Evolutionary conservation across 225 moss, liverwort and hornwort species (phyloP), one percentile per base, ranked within the genome.

Genomic region (Lunularia cruciata): DNA sequence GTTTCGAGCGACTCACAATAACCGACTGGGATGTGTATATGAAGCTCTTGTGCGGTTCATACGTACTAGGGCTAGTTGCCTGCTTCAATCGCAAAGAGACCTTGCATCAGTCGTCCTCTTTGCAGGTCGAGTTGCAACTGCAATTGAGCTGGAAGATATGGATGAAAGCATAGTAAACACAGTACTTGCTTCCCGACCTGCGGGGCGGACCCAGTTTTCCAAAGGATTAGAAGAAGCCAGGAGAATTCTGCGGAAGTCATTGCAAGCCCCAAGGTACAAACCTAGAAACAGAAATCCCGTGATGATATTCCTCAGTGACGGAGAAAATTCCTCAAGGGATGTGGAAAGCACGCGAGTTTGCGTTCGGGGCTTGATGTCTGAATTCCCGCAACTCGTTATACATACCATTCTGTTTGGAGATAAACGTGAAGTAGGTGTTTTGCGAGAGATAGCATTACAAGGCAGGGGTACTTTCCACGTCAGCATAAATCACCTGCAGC

Each of bases 11-110:
- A 53, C 53, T 25, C 53, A 53, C 53, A 53, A 53, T 13, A 53
- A 53, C 53, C 53, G 81, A 30, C 62, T 84, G 16, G 84, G 84
- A 3, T 80, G 80, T 53, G 84, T 81, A 2, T 84, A 74, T 35
- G 84, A 84, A 40, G 80, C 84, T 0, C 72, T 80, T 1, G 33
- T 77, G 8, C 61, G 71, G 0, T 84, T 84, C 47, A 72, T 81
- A 31, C 30, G 74, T 10, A 49, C 64, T 16, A 66, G 77, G 5
- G 6, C 11, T 53, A 15, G 12, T 7, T 25, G n/a, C n/a, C n/a
- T n/a, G n/a, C n/a, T n/a, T n/a, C n/a, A n/a, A n/a, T n/a, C n/a
- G n/a, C n/a, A n/a, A n/a, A n/a, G n/a, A n/a, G n/a, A n/a, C n/a
- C n/a, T n/a, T n/a, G n/a, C n/a, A n/a, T n/a, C n/a, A n/a, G n/a